phyloP scores from a whole-genome alignment of 345 rosid species.

The Eucalyptus shirleyi region DNA sequence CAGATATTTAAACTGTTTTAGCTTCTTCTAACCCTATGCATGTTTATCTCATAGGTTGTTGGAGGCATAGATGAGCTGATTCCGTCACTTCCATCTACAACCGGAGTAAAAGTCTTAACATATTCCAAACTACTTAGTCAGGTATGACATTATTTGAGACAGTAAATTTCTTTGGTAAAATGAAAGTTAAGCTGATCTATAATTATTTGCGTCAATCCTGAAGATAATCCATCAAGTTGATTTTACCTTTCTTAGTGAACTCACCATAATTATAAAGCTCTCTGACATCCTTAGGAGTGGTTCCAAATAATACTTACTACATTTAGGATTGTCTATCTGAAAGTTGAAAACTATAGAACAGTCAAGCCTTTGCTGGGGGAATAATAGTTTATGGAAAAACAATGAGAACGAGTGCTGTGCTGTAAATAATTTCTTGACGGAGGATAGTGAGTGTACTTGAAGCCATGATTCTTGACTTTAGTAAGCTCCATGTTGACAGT shows the following conservation, averaged over 20 bases:
- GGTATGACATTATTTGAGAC: slow-evolving; percentile 28
- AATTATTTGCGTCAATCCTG: not conserved
- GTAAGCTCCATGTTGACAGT: not conserved
- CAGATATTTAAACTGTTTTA: not conserved
- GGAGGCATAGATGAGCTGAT: slow-evolving; percentile 76
- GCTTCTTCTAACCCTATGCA: not conserved
- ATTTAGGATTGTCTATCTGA: not conserved
- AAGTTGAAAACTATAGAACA: not conserved
- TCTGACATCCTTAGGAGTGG: not conserved
- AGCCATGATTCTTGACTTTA: not conserved
- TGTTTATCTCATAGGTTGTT: slow-evolving; percentile 53
- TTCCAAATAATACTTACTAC: not conserved
- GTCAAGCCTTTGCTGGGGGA: not conserved
- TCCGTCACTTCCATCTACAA: slow-evolving; percentile 68
- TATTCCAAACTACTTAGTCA: slow-evolving; percentile 67
- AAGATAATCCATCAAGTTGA: not conserved
- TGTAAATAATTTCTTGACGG: not conserved
- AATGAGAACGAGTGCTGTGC: not conserved
- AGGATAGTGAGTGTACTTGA: not conserved
- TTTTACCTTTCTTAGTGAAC: not conserved
- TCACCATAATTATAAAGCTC: not conserved
- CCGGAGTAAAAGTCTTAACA: slow-evolving; percentile 62
- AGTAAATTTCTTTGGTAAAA: not conserved
- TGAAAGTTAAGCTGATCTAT: not conserved
- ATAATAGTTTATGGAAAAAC: not conserved